Conservation (phyloP, 2,329 filamentous ascomycete genomes). For the Colletotrichum camelliae region DNA sequence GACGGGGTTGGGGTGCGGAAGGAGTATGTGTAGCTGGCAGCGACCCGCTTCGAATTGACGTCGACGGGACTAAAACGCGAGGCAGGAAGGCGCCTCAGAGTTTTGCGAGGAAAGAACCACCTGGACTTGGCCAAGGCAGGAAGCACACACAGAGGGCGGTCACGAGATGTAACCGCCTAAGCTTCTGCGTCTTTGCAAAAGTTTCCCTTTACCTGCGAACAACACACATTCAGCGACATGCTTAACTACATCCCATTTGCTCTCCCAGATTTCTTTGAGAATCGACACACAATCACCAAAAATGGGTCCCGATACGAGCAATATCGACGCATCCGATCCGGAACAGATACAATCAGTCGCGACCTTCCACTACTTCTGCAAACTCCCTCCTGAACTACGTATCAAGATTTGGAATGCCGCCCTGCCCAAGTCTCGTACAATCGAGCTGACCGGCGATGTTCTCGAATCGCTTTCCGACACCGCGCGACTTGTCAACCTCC, state of each 20-base stretch:
- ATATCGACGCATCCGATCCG: not conserved
- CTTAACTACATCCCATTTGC: not conserved
- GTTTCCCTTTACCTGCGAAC: not conserved
- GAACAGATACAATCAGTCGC: not conserved
- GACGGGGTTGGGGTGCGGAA: not conserved
- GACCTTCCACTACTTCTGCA: constrained; percentile 5
- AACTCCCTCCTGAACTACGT: constrained; percentile 18
- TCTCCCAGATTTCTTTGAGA: not conserved
- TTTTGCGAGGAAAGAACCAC: not conserved
- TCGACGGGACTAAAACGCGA: not conserved
- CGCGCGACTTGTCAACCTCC: not conserved
- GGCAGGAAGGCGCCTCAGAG: not conserved
- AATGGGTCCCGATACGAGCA: not conserved
- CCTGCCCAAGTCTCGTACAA: constrained; percentile 2
- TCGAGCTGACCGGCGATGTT: not conserved
- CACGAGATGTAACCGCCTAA: not conserved
- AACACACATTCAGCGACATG: not conserved
- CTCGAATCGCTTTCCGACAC: not conserved
- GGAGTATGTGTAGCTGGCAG: not conserved
- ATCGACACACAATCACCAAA: not conserved
- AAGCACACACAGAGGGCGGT: not conserved
- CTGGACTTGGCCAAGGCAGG: not conserved
- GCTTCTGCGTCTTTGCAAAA: not conserved
- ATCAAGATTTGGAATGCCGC: constrained; percentile 23
- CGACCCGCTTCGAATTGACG: not conserved